Evolutionary conservation across 139 green algal species (phyloP), one percentile per base, ranked within the genome.

Genomic region (Picochlorum sp.): DNA sequence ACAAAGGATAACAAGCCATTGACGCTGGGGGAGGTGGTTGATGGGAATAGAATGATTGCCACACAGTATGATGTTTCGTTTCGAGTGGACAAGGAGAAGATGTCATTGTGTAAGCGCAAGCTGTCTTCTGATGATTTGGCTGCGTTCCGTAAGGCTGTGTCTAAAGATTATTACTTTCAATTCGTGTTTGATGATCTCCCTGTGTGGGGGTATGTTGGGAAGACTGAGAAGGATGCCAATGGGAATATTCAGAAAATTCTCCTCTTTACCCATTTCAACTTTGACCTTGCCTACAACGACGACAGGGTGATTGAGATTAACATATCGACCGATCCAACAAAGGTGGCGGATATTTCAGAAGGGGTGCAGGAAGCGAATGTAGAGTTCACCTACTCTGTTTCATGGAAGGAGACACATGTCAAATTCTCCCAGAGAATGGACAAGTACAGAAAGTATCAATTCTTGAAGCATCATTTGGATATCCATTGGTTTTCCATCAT

Each of bases 401-500:
- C 87, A 65, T 97, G 90, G 90, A 83, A 83, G 52, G 20, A 69
- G 10, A 89, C 83, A 0, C 51, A 57, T n/a, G 80, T 85, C 13
- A 76, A 78, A 3, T 93, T 86, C 50, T 79, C 88, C 13, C 74
- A 81, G 49, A 80, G 91, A 55, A 92, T 97, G 89, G 88, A 95
- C 65, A 90, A 92, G 69, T 97, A 95, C 63, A 70, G 77, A 2
- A 75, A 79, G 31, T 94, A 95, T 71, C 90, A 82, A 1, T 95
- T 96, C 79, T 79, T 97, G 63, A 66, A 65, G 45, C 82, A 96
- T 80, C 89, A 97, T 66, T 70, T 96, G 37, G 91, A 97, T 23
- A 66, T 66, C 34, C 91, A 97, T 78, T 97, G 91, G 91, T 96
- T 97, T 76, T 90, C 81, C 67, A 96, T 97, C 75, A 87, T 96